A percentile compares a stretch with the other conserved stretches of the same genome.
phyloP scores from a whole-genome alignment of 176 grass and related monocot species.

The Zoysia pacifica region DNA sequence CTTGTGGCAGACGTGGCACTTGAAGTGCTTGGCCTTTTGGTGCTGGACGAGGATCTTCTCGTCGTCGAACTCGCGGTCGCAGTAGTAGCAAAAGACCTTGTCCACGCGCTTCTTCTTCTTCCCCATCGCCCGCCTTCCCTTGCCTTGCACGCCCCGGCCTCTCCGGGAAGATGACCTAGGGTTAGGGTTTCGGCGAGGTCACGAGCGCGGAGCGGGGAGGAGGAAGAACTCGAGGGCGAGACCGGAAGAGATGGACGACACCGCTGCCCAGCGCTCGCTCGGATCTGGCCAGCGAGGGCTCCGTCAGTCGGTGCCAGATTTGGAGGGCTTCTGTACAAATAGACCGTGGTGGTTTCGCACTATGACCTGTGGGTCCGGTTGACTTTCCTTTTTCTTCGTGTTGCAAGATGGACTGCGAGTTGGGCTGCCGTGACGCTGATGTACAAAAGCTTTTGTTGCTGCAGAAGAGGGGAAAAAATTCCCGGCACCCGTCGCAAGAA shows the following conservation, averaged over 20 bases:
- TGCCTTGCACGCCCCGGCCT: neutral
- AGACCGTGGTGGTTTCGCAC: neutral
- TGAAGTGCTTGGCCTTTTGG: conserved; percentile 99
- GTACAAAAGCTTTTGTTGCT: no score
- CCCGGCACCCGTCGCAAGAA: no score
- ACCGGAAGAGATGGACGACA: neutral
- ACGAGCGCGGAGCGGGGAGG: neutral
- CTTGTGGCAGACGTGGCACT: conserved; percentile 99
- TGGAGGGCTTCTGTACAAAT: neutral
- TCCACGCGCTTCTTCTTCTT: conserved; percentile 98
- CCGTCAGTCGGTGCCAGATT: neutral
- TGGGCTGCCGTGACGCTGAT: no score
- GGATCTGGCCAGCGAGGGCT: neutral
- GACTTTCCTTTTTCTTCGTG: no score
- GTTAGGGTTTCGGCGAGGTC: conserved; percentile 59
- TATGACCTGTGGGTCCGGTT: no score
- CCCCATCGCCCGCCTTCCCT: conserved; percentile 42
- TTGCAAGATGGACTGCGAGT: no score
- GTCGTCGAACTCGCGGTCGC: conserved; percentile 99
- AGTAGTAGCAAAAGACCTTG: conserved; percentile 99
- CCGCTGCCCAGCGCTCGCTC: neutral
- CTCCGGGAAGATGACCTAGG: neutral
- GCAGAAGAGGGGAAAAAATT: no score
- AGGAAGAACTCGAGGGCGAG: conserved; percentile 29
- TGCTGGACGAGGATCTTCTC: conserved; percentile 99